These are phyloP conservation scores for Lodderomyces oxycetoniae DNA, from an alignment of 1,139 yeast species.

Conservation along the genomic window DNA sequence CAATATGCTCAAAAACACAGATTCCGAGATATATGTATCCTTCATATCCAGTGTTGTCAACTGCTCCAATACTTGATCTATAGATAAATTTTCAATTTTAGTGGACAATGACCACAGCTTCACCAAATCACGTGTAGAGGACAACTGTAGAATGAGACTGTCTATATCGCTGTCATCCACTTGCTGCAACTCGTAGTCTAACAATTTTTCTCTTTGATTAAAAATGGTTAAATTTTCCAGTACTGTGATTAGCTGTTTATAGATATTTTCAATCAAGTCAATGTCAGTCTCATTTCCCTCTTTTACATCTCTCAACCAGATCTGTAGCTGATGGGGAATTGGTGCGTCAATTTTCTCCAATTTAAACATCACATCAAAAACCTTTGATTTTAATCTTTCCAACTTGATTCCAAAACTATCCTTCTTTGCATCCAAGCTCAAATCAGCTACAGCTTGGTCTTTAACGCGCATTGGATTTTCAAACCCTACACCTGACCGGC, in stretches of 20 bases:
- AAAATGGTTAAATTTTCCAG: not conserved
- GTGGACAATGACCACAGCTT: too few species aligned
- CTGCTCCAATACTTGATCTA: constrained; percentile 3
- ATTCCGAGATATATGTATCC: constrained; percentile 2
- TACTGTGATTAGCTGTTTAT: not conserved
- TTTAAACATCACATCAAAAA: constrained; percentile 25
- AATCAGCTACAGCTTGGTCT: constrained; percentile 13
- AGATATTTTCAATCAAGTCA: not conserved
- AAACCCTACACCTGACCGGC: constrained; percentile 70
- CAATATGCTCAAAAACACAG: constrained; percentile 5
- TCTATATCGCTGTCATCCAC: not conserved
- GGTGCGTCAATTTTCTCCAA: constrained; percentile 24
- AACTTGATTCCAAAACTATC: constrained; percentile 6
- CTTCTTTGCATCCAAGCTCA: constrained; percentile 14
- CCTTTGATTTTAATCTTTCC: constrained; percentile 1
- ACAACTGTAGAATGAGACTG: too few species aligned
- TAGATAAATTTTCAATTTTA: too few species aligned
- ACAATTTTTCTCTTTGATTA: constrained; percentile 1
- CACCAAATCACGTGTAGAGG: too few species aligned
- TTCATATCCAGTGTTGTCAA: constrained; percentile 1
- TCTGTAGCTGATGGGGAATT: constrained; percentile 18
- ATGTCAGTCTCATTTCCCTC: too few species aligned
- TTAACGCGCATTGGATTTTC: constrained; percentile 27
- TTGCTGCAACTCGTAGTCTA: constrained; percentile 1
- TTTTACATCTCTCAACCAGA: not conserved